Conservation (phyloP, 805 yeast genomes). For the Zygotorulaspora sp. region DNA sequence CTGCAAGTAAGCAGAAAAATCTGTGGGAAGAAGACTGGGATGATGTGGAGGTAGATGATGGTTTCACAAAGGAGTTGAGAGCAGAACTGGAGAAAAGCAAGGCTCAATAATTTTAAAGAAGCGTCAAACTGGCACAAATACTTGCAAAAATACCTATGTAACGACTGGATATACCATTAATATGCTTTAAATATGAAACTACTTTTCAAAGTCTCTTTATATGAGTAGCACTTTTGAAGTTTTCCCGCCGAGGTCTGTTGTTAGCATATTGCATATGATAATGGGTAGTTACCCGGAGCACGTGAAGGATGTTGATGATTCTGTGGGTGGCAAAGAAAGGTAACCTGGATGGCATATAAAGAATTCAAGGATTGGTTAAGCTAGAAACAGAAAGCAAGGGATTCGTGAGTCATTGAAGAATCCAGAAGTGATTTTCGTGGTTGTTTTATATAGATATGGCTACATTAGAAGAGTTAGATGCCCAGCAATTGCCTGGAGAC, state of each 20-base stretch:
- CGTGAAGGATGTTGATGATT: too few species aligned
- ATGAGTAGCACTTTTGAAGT: neutral
- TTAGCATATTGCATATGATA: slow-evolving; percentile 1
- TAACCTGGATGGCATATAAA: too few species aligned
- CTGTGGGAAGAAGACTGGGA: slow-evolving; percentile 99
- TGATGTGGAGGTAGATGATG: slow-evolving; percentile 89
- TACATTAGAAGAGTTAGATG: slow-evolving; percentile 77
- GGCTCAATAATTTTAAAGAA: neutral
- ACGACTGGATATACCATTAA: neutral
- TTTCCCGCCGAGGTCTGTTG: slow-evolving; percentile 4
- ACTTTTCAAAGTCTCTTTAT: too few species aligned
- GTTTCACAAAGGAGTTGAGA: slow-evolving; percentile 72
- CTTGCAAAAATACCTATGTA: neutral
- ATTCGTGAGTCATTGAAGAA: too few species aligned
- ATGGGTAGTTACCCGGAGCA: slow-evolving; percentile 5
- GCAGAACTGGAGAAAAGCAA: slow-evolving; percentile 36
- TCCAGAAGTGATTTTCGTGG: neutral
- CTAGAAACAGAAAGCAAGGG: too few species aligned
- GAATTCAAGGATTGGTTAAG: neutral
- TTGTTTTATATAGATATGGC: slow-evolving; percentile 47
- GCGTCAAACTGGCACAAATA: too few species aligned
- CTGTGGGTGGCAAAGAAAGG: neutral
- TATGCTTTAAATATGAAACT: neutral
- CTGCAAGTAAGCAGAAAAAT: slow-evolving; percentile 44
- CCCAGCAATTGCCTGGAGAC: slow-evolving; percentile 41